Conservation (phyloP, 1,139 yeast species). For the Chernovozyma sophiae-reginae region DNA sequence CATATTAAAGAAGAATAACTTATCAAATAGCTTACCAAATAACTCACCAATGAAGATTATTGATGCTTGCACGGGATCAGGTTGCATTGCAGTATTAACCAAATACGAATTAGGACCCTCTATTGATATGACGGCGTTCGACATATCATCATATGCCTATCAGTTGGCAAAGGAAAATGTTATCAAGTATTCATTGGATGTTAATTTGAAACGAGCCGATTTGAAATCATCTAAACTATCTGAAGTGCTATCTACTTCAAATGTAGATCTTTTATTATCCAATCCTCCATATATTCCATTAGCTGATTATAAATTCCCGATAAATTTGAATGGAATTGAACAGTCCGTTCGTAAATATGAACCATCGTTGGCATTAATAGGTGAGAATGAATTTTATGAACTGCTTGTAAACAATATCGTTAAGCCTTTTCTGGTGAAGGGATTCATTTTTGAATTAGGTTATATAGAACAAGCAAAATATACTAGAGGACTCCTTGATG, state of each 20-base stretch:
- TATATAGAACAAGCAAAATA: slow-evolving; percentile 30
- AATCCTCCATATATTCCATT: slow-evolving; percentile 87
- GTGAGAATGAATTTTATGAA: slow-evolving; percentile 66
- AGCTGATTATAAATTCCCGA: slow-evolving; percentile 31
- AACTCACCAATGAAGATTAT: slow-evolving; percentile 27
- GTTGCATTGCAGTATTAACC: slow-evolving; percentile 69
- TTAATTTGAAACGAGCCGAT: slow-evolving; percentile 15
- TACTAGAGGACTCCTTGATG: slow-evolving; percentile 13
- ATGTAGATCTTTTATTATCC: slow-evolving; percentile 57
- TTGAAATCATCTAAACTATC: slow-evolving; percentile 11
- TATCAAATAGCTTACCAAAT: neutral
- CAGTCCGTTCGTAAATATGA: slow-evolving; percentile 68
- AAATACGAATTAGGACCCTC: slow-evolving; percentile 25
- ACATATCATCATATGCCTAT: slow-evolving; percentile 55
- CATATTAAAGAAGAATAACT: slow-evolving; percentile 12
- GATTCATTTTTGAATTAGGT: slow-evolving; percentile 41
- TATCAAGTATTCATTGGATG: slow-evolving; percentile 2
- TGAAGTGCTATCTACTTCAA: neutral
- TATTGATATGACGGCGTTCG: slow-evolving; percentile 32
- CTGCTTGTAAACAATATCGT: slow-evolving; percentile 47
- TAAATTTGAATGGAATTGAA: slow-evolving; percentile 37
- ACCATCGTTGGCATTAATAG: slow-evolving; percentile 73
- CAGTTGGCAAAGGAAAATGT: slow-evolving; percentile 47
- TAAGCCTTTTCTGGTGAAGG: slow-evolving; percentile 32
- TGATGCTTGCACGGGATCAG: slow-evolving; percentile 89